Conservation (phyloP, 805 yeast species). For the Saturnispora sekii region DNA sequence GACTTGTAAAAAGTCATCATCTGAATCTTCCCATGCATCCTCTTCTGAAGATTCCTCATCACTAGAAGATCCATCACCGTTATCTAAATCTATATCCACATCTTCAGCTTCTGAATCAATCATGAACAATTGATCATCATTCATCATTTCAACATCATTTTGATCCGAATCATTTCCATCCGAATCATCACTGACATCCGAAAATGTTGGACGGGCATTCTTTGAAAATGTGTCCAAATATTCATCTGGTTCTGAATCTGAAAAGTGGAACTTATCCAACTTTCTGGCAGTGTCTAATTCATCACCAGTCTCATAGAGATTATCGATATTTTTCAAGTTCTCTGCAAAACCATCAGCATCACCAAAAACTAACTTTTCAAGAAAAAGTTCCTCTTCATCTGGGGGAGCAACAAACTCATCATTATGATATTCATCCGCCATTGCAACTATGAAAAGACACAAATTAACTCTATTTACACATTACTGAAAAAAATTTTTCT, state of each 20-base stretch:
- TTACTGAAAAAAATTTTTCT: neutral
- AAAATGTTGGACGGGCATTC: slow-evolving; percentile 34
- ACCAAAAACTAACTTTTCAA: slow-evolving; percentile 85
- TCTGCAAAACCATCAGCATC: slow-evolving; percentile 66
- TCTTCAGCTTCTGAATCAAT: slow-evolving; percentile 37
- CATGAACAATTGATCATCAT: slow-evolving; percentile 44
- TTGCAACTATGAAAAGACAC: neutral
- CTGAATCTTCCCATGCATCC: slow-evolving; percentile 80
- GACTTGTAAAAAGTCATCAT: slow-evolving; percentile 66
- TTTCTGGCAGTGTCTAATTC: slow-evolving; percentile 27
- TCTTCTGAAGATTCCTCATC: slow-evolving; percentile 20
- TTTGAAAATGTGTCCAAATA: slow-evolving; percentile 32
- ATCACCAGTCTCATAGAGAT: slow-evolving; percentile 39
- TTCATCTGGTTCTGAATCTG: slow-evolving; percentile 27
- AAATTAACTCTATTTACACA: neutral
- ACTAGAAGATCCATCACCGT: slow-evolving; percentile 13
- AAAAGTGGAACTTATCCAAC: slow-evolving; percentile 17
- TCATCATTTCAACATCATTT: slow-evolving; percentile 26
- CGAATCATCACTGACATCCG: slow-evolving; percentile 23
- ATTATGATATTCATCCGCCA: slow-evolving; percentile 3
- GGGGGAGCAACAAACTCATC: slow-evolving; percentile 45
- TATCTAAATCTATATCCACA: slow-evolving; percentile 28
- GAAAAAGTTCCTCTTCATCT: slow-evolving; percentile 69
- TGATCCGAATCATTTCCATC: slow-evolving; percentile 27
- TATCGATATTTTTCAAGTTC: slow-evolving; percentile 52